These are phyloP conservation scores for Mallotus nudiflorus DNA, from an alignment of 345 rosid genomes.

Conservation along the genomic window DNA sequence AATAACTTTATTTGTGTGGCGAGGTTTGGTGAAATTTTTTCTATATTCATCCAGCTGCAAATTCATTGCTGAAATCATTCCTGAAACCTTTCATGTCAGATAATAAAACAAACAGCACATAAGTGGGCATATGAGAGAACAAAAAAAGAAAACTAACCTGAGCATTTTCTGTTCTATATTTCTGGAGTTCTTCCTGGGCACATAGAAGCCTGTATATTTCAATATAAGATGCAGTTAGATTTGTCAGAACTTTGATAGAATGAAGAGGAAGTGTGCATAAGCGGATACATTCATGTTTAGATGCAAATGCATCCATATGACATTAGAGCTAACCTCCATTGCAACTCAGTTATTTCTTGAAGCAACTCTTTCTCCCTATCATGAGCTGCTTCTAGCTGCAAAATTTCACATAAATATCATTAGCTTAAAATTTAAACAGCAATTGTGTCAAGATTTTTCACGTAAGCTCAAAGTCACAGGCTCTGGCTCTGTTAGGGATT, in stretches of 20 bases:
- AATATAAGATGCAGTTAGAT: constrained; percentile 5
- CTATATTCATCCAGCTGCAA: constrained; percentile 1
- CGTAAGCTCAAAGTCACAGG: not conserved
- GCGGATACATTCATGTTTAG: not conserved
- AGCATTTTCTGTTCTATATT: constrained; percentile 65
- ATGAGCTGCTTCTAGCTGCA: constrained; percentile 87
- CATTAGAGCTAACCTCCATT: constrained; percentile 64
- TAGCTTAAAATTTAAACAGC: not conserved
- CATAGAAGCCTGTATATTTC: constrained; percentile 61
- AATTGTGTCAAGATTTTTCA: not conserved
- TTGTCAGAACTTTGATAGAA: not conserved
- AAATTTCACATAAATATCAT: constrained; percentile 3
- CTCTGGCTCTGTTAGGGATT: not conserved
- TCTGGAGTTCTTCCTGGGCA: constrained; percentile 85
- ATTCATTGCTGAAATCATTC: constrained; percentile 20
- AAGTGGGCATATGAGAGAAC: not conserved
- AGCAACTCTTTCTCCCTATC: constrained; percentile 92
- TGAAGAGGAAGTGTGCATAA: not conserved
- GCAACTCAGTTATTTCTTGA: constrained; percentile 82
- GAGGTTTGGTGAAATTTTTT: constrained; percentile 9
- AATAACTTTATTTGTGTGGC: constrained; percentile 1
- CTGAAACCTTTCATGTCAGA: constrained; percentile 28
- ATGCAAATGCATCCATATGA: not conserved
- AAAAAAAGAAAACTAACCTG: not conserved
- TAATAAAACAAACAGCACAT: not conserved